Percentiles rank a stretch among this genome's conserved stretches.
These are phyloP conservation scores for Lipomyces kockii DNA, from an alignment of 805 yeast species.

Conservation along the genomic window DNA sequence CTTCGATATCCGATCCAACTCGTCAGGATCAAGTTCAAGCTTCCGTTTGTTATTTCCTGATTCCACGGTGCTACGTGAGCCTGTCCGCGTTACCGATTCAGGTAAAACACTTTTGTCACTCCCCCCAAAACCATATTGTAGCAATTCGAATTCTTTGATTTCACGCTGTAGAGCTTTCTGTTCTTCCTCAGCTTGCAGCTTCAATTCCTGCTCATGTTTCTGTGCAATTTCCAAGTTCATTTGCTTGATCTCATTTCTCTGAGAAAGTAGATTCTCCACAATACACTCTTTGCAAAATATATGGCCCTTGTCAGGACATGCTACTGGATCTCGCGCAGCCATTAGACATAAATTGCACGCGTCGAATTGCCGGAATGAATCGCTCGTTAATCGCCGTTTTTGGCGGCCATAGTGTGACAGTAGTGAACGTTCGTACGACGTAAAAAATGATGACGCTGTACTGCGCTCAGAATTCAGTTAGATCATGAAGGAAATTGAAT, in stretches of 20 bases:
- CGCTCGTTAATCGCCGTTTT: conserved; percentile 30
- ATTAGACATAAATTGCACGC: conserved; percentile 35
- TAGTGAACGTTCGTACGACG: conserved; percentile 37
- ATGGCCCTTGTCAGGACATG: conserved; percentile 35
- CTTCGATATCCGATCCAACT: conserved; percentile 2
- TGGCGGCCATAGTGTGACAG: conserved; percentile 35
- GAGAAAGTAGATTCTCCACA: conserved; percentile 33
- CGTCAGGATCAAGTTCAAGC: conserved; percentile 5
- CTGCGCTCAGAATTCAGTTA: conserved; percentile 12
- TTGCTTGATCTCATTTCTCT: conserved; percentile 28
- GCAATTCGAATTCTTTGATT: conserved; percentile 26
- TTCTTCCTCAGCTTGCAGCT: conserved; percentile 7
- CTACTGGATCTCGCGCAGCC: conserved; percentile 37
- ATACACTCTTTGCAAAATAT: conserved; percentile 36
- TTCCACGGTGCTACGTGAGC: background rate
- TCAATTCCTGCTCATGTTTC: conserved; percentile 12
- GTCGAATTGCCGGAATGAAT: conserved; percentile 35
- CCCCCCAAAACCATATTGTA: conserved; percentile 23
- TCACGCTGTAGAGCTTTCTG: conserved; percentile 11
- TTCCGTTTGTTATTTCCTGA: conserved; percentile 13
- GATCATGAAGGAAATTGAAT: background rate
- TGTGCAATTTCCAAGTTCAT: conserved; percentile 23
- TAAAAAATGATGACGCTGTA: conserved; percentile 34
- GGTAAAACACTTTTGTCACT: too few relatives aligned
- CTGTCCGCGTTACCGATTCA: background rate